These are phyloP conservation scores for Sporobolomyces roseus DNA, from an alignment of 768 basidiomycete species.

Conservation along the genomic window DNA sequence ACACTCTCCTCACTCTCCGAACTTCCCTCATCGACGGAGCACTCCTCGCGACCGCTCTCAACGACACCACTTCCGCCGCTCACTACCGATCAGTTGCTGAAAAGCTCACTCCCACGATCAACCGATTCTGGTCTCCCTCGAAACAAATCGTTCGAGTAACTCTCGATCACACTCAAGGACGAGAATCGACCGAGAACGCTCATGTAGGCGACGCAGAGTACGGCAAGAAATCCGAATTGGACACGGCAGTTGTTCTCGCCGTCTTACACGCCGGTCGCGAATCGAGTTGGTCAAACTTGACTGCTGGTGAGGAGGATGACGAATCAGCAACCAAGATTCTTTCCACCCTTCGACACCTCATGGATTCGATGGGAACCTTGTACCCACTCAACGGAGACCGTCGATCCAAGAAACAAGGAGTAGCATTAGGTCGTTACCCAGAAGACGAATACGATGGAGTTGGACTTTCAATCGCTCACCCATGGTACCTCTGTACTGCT, in stretches of 20 bases:
- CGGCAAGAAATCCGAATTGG: conserved; percentile 33
- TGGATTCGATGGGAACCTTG: conserved; percentile 20
- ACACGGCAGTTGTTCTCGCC: conserved; percentile 37
- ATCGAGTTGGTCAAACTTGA: conserved; percentile 18
- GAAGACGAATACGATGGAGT: conserved; percentile 45
- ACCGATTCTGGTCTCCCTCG: conserved; percentile 38
- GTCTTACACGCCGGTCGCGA: conserved; percentile 32
- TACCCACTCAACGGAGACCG: conserved; percentile 41
- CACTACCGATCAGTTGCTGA: conserved; percentile 29
- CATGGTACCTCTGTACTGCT: conserved; percentile 43
- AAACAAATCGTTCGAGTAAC: conserved; percentile 31
- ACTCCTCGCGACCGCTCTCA: conserved; percentile 24
- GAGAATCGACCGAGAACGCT: conserved; percentile 4
- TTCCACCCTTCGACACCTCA: conserved; percentile 31
- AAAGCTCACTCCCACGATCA: conserved; percentile 26
- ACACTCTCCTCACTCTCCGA: conserved; percentile 43
- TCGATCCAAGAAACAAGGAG: conserved; percentile 6
- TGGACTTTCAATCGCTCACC: conserved; percentile 37
- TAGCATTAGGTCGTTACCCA: conserved; percentile 42
- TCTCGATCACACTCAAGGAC: conserved; percentile 21
- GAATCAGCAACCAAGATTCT: conserved; percentile 33
- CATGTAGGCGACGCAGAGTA: conserved; percentile 15
- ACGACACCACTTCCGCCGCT: conserved; percentile 17
- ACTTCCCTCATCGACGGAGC: conserved; percentile 37
- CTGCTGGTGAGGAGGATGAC: background rate